Conservation (phyloP, 176 grass and related monocot genomes). For the Carex littledalei region DNA sequence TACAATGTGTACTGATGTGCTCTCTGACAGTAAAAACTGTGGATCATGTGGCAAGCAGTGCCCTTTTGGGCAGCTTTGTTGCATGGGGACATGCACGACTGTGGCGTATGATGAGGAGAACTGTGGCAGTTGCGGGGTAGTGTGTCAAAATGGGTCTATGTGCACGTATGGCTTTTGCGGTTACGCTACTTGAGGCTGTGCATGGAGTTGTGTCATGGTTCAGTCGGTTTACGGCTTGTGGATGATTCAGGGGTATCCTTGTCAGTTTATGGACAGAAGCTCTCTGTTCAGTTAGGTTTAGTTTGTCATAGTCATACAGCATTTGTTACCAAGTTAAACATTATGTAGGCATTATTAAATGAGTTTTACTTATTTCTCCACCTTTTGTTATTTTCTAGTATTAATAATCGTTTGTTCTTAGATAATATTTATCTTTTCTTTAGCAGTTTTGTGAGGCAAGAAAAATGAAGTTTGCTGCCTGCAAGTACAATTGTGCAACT, state of each 20-base stretch:
- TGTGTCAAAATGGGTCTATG: constrained; percentile 24
- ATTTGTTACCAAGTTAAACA: neutral
- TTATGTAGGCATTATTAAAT: neutral
- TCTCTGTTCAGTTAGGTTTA: neutral
- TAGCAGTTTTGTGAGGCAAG: neutral
- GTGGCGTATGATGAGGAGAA: constrained; percentile 27
- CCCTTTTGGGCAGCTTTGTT: constrained; percentile 44
- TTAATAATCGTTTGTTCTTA: neutral
- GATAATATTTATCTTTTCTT: neutral
- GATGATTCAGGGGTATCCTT: neutral
- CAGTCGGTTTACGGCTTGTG: neutral
- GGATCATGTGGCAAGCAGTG: constrained; percentile 44
- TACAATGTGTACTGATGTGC: constrained; percentile 37
- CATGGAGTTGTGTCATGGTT: neutral
- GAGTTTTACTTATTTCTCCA: neutral
- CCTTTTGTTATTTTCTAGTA: neutral
- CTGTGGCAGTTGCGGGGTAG: constrained; percentile 40
- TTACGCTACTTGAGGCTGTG: constrained; percentile 26
- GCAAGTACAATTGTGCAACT: neutral
- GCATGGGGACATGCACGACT: constrained; percentile 33
- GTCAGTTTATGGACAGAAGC: neutral
- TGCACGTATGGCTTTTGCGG: constrained; percentile 44
- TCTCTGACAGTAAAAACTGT: constrained; percentile 36
- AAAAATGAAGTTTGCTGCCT: neutral
- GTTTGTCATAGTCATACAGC: neutral